These are phyloP conservation scores for Pichia rugopelliculosa DNA, from an alignment of 805 yeast genomes.

Conservation along the genomic window DNA sequence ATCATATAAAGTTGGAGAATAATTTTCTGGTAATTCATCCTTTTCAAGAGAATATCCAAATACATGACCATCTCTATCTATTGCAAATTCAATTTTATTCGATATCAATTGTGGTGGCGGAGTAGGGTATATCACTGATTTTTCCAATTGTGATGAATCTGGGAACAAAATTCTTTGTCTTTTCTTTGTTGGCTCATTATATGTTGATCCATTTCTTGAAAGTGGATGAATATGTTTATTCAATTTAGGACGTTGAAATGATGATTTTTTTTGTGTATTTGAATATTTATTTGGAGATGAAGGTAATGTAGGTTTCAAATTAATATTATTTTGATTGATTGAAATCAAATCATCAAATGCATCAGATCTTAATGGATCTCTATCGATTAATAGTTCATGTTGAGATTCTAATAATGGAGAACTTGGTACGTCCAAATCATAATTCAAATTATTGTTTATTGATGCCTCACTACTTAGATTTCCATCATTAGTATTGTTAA, in stretches of 20 bases:
- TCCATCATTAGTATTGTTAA: background rate
- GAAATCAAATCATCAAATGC: constrained; percentile 6
- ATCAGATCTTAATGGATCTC: constrained; percentile 2
- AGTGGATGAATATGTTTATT: constrained; percentile 14
- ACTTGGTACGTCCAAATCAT: constrained; percentile 1
- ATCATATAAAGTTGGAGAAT: constrained; percentile 26
- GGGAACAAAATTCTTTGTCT: constrained; percentile 17
- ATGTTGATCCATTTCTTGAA: constrained; percentile 14
- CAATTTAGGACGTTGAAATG: constrained; percentile 7
- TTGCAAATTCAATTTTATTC: constrained; percentile 33
- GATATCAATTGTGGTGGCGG: background rate
- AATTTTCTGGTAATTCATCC: constrained; percentile 24
- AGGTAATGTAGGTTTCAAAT: constrained; percentile 14
- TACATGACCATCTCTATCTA: constrained; percentile 39
- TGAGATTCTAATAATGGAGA: constrained; percentile 6
- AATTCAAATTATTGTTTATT: background rate
- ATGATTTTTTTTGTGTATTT: background rate
- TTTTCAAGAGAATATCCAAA: constrained; percentile 27
- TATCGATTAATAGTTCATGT: background rate
- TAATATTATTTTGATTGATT: background rate
- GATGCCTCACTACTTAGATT: constrained; percentile 1
- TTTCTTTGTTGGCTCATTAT: constrained; percentile 20
- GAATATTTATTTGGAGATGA: constrained; percentile 21
- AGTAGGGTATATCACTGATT: background rate
- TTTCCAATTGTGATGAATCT: background rate